A percentile compares a stretch with the other conserved stretches of the same genome.
Evolutionary conservation across 2,329 filamentous ascomycete genomes (phyloP).

Genomic region (Pseudogymnoascus sp.): DNA sequence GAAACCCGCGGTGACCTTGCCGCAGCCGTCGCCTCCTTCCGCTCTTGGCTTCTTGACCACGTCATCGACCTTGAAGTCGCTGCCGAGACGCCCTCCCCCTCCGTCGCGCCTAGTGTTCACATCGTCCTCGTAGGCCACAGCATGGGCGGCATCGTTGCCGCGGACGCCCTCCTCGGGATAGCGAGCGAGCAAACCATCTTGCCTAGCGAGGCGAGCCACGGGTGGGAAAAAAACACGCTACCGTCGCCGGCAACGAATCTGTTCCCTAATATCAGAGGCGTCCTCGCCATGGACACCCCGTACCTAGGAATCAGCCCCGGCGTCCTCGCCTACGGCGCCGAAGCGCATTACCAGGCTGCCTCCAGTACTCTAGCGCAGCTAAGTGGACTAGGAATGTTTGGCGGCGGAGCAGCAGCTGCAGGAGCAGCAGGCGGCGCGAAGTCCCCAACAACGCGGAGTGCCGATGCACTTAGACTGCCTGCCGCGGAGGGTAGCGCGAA

Average conservation of each 20-base stretch:
- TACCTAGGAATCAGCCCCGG: conserved; percentile 76
- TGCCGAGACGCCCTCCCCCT: conserved; percentile 71
- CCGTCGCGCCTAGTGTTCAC: conserved; percentile 75
- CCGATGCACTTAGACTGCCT: conserved; percentile 26
- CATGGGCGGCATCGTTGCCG: conserved; percentile 90
- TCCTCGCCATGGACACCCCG: conserved; percentile 91
- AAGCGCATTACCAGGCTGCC: conserved; percentile 74
- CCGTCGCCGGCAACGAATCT: conserved; percentile 48
- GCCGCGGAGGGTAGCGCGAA: conserved; percentile 38
- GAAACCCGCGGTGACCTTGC: conserved; percentile 72
- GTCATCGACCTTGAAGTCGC: conserved; percentile 92
- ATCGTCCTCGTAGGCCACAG: conserved; percentile 79
- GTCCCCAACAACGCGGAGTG: conserved; percentile 26
- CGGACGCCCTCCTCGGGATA: conserved; percentile 74
- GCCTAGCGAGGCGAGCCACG: not conserved
- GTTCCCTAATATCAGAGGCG: conserved; percentile 87
- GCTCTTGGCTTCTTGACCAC: conserved; percentile 79
- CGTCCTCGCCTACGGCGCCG: conserved; percentile 77
- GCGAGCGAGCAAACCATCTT: conserved; percentile 15
- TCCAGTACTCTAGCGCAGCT: conserved; percentile 60
- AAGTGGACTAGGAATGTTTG: conserved; percentile 58
- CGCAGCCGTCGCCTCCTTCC: conserved; percentile 63
- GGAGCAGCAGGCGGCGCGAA: conserved; percentile 23
- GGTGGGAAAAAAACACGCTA: conserved; percentile 12
- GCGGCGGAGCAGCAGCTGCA: conserved; percentile 41